Evolutionary conservation across 2,329 filamentous ascomycete species (phyloP).

Genomic region (Cercospora zeae-maydis): DNA sequence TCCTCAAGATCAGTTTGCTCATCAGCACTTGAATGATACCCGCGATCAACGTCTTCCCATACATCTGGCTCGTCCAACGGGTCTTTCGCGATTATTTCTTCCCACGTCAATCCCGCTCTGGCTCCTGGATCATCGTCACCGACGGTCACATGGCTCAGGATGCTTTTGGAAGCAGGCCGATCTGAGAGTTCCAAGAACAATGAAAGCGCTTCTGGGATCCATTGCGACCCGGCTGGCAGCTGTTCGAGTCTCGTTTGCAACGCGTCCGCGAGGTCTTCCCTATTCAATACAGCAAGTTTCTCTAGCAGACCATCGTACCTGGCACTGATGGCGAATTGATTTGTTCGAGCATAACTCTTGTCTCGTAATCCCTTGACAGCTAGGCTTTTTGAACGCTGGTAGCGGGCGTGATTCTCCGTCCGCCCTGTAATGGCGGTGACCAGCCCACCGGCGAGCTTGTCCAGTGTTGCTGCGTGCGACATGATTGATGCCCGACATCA

Average conservation of each 20-base stretch:
- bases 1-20: constrained; percentile 41
- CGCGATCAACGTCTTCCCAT: constrained; percentile 69
- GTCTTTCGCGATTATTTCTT: constrained; percentile 73
- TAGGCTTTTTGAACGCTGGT: constrained; percentile 39
- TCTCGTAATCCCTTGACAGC: constrained; percentile 41
- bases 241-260: constrained; percentile 58
- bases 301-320: constrained; percentile 62
- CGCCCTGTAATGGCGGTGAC: constrained; percentile 61
- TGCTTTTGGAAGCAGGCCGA: constrained; percentile 68
- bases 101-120: constrained; percentile 61
- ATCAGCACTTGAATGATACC: constrained; percentile 61
- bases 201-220: constrained; percentile 74
- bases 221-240: constrained; percentile 58
- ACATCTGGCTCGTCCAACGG: constrained; percentile 65
- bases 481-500: constrained; percentile 46
- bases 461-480: constrained; percentile 66
- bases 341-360: constrained; percentile 45
- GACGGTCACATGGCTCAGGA: constrained; percentile 59
- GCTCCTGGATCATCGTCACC: background rate
- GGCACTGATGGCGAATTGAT: constrained; percentile 48
- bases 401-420: constrained; percentile 26
- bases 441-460: constrained; percentile 66
- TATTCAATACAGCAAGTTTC: constrained; percentile 75
- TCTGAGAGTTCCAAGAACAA: constrained; percentile 79
- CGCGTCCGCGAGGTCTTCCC: constrained; percentile 74